Evolutionary conservation across 1,284 basidiomycete genomes (phyloP), one percentile per base, ranked within the genome.

Genomic region (Trichosporon sp.): DNA sequence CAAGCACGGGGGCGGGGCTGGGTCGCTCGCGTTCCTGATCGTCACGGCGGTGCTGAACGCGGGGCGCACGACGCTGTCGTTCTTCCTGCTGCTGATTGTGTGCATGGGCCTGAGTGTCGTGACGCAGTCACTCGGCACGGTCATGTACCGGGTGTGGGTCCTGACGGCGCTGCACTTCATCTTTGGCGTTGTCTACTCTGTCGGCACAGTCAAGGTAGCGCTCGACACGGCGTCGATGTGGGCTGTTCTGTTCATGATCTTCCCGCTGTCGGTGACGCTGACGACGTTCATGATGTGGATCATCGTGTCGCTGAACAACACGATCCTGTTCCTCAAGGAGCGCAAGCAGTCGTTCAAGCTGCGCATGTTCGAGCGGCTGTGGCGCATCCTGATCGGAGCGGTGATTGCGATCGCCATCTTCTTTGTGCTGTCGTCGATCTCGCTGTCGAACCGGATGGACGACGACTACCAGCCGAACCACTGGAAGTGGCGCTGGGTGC

Each of bases 231-330:
- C 92, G 0, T 91, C 91, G 12, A 89, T 91, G 0, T 83, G 93
- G 63, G 80, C 92, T 56, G 87, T 95, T 42, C 85, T 95, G 63
- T 76, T 93, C 71, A 92, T 95, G 80, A 92, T 98, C 74, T 91
- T 98, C 76, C 96, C 96, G 1, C 86, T 99, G 53, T 91, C 95
- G 0, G 90, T 98, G 81, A 96, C 95, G 0, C 86, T 99, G 38
- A 97, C 95, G 63, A 89, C 90, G 1, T 98, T 98, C 86, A 87
- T 98, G 56, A 87, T 96, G 77, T 98, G 96, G 96, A 98, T 95
- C 70, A 89, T 95, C 83, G 90, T 93, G 80, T 88, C 91, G n/a
- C 85, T 95, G 67, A 93, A 93, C 76, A 89, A 92, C 29, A 96
- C 95, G 0, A 95, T 96, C 79, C 83, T 87, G 7, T 91, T 96